phyloP scores from a whole-genome alignment of 257 asterid species.

The Solanum chiquidenum region DNA sequence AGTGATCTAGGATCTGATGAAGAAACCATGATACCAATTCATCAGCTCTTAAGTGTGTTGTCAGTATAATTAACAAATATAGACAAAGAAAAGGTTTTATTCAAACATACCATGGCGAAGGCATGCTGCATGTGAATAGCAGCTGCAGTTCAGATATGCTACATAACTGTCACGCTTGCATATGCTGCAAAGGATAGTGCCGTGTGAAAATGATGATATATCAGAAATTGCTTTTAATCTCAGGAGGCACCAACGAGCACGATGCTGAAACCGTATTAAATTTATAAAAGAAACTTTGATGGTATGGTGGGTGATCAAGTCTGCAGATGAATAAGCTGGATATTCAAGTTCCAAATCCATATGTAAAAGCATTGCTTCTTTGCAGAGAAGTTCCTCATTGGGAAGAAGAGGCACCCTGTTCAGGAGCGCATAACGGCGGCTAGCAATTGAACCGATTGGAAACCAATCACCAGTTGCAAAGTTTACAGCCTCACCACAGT shows the following conservation, averaged over 20 bases:
- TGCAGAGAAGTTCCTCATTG: conserved; percentile 92
- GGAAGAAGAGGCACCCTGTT: conserved; percentile 86
- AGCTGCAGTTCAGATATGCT: conserved; percentile 75
- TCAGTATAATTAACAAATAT: not conserved
- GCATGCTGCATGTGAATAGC: conserved; percentile 68
- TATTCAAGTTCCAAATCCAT: conserved; percentile 25
- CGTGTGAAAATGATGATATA: conserved; percentile 50
- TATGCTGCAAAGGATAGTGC: conserved; percentile 78
- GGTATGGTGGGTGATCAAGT: conserved; percentile 32
- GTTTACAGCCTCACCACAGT: conserved; percentile 98
- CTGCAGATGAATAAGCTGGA: conserved; percentile 31
- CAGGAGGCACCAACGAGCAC: conserved; percentile 75
- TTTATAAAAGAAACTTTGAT: conserved; percentile 62
- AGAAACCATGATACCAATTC: conserved; percentile 9
- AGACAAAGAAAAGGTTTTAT: not conserved
- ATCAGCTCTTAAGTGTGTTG: not conserved
- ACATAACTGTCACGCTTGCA: conserved; percentile 90
- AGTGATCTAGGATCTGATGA: conserved; percentile 48
- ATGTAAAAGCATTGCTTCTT: conserved; percentile 75
- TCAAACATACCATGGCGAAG: conserved; percentile 75
- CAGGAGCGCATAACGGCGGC: conserved; percentile 85
- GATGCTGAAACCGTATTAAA: conserved; percentile 79
- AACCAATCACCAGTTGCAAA: conserved; percentile 97
- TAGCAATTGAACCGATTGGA: conserved; percentile 80
- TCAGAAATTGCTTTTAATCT: conserved; percentile 33